A percentile compares a stretch with the other conserved stretches of the same genome.
phyloP scores from a whole-genome alignment of 2,329 filamentous ascomycete genomes.

The Epichloe elymi region DNA sequence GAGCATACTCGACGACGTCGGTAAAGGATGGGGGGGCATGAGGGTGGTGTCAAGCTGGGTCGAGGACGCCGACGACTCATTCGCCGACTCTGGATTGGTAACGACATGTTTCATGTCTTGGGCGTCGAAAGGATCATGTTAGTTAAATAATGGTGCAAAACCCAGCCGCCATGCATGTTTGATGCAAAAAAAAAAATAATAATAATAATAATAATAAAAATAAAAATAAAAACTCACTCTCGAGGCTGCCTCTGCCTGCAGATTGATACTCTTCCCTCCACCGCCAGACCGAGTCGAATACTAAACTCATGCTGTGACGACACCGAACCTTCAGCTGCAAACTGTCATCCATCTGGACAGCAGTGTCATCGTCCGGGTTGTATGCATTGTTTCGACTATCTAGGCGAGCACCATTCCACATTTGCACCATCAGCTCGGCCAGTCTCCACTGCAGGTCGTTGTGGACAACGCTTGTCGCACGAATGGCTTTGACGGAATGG shows the following conservation, averaged over 20 bases:
- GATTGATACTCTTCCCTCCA: slow-evolving; percentile 72
- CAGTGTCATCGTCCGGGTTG: slow-evolving; percentile 34
- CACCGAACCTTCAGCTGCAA: slow-evolving; percentile 73
- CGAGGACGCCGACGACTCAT: slow-evolving; percentile 58
- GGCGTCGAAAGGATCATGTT: background rate
- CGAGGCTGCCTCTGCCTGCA: slow-evolving; percentile 54
- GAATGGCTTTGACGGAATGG: slow-evolving; percentile 54
- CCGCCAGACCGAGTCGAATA: slow-evolving; percentile 76
- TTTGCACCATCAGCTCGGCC: slow-evolving; percentile 75
- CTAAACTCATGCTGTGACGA: slow-evolving; percentile 71
- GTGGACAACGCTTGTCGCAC: slow-evolving; percentile 58
- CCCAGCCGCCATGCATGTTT: background rate
- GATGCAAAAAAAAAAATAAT: background rate
- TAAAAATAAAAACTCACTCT: slow-evolving; percentile 41
- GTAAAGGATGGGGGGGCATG: slow-evolving; percentile 25
- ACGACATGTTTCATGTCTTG: slow-evolving; percentile 62
- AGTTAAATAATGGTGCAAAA: background rate
- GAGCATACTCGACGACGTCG: slow-evolving; percentile 32
- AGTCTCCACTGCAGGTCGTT: slow-evolving; percentile 72
- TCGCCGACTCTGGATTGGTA: slow-evolving; percentile 69
- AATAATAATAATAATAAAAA: background rate
- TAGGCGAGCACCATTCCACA: slow-evolving; percentile 61
- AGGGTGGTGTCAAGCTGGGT: slow-evolving; percentile 50
- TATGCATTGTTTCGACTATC: slow-evolving; percentile 34
- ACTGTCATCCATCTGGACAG: slow-evolving; percentile 50